These are phyloP conservation scores for Xylaria sp. DNA, from an alignment of 2,329 filamentous ascomycete species.

Conservation along the genomic window DNA sequence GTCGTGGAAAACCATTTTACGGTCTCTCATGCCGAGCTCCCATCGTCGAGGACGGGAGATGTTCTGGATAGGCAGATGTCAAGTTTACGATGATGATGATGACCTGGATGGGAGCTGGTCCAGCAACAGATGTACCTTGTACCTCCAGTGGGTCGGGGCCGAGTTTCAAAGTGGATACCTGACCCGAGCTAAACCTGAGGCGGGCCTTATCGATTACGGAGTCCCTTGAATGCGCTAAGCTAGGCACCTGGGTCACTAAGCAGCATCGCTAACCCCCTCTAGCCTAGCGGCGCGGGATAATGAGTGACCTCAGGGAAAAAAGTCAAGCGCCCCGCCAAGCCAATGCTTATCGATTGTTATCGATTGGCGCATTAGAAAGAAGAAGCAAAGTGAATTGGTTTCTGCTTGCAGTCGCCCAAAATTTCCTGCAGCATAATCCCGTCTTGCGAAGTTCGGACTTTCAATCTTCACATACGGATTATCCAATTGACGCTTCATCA, in stretches of 20 bases:
- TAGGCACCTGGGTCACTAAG: not conserved
- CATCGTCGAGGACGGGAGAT: conserved; percentile 25
- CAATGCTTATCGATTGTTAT: conserved; percentile 11
- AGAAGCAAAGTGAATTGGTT: not conserved
- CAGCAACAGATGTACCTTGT: not conserved
- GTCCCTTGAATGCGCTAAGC: not conserved
- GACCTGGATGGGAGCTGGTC: not conserved
- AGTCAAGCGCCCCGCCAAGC: conserved; percentile 24
- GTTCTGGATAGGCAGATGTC: conserved; percentile 1
- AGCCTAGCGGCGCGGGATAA: not conserved
- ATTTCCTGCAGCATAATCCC: conserved; percentile 14
- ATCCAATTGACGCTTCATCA: conserved; percentile 30
- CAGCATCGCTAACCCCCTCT: not conserved
- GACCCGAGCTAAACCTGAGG: not conserved
- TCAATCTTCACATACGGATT: not conserved
- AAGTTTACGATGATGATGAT: not conserved
- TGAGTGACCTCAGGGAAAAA: conserved; percentile 17
- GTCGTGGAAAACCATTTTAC: conserved; percentile 36
- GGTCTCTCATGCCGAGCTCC: conserved; percentile 30
- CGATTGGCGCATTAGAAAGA: conserved; percentile 9
- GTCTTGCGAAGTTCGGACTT: conserved; percentile 6
- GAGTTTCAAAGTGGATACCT: not conserved
- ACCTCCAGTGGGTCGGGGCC: not conserved
- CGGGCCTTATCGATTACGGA: conserved; percentile 11
- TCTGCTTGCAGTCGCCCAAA: conserved; percentile 8